Base-by-base conservation (phyloP, 805 yeast species). In the Naumovozyma dairenensis region DNA sequence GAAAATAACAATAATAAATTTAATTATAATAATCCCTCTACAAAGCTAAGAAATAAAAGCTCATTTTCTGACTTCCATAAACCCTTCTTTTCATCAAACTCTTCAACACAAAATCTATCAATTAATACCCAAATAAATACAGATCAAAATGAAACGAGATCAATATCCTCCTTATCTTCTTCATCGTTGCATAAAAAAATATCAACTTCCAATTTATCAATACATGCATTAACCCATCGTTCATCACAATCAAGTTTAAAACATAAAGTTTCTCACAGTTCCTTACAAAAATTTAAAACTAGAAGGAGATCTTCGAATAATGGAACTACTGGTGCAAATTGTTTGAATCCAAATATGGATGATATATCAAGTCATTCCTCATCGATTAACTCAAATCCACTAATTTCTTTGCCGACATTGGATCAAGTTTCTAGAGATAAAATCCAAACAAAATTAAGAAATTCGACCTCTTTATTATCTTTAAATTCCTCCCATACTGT, bases 361-460 rank as follows among this genome's bases (percentile, higher is more conserved):
- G 14, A 16, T n/a, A 17, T 29, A n/a, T 14, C 16, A 13, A 34
- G 29, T 21, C 14, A 24, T 12, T 6, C 7, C 8, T 24, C 35
- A 5, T 27, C 36, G 5, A 32, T 36, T 2, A 36, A 38, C 8
- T 43, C 41, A 17, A 39, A 35, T 18, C 42, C 45, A 3, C 48
- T 50, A 57, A 76, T 77, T 12, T 75, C 82, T 4, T 53, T 72
- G 36, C 84, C 83, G 1, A 63, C 69, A 4, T 76, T 79, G 5
- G 72, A 69, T 36, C 69, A 67, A 25, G 66, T 65, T 9, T 69
- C 80, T 12, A 62, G 74, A 22, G 74, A 68, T 39, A 75, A 73
- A 40, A 58, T 77, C 33, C 65, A 67, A 42, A 63, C 65, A 37
- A 77, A 72, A 44, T 55, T 77, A 30, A 65, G 65, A 43, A 71